Conservation (phyloP, 805 yeast genomes). For the Yarrowia yakushimensis region DNA sequence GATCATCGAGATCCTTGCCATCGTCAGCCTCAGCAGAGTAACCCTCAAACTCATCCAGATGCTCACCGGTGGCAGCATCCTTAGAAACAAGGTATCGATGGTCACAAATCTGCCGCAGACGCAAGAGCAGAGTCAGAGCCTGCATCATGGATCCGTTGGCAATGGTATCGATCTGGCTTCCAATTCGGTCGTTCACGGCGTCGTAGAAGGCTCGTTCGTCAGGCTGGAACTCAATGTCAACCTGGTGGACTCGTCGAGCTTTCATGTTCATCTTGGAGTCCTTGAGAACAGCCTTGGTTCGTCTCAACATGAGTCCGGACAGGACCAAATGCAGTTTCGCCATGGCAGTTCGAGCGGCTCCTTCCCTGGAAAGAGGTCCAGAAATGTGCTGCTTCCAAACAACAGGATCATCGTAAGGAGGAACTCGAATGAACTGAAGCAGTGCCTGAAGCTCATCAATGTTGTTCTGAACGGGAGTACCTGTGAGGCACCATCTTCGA, state of each 20-base stretch:
- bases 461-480: constrained; percentile 62
- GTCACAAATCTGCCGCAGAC: constrained; percentile 42
- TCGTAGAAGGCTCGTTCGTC: constrained; percentile 36
- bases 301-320: constrained; percentile 42
- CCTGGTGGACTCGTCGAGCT: constrained; percentile 30
- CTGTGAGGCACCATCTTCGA: constrained; percentile 59
- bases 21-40: constrained; percentile 19
- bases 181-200: constrained; percentile 30
- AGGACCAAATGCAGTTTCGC: constrained; percentile 35
- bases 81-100: constrained; percentile 30
- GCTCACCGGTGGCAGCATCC: constrained; percentile 6
- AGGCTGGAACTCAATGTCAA: constrained; percentile 32
- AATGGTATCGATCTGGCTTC: constrained; percentile 7
- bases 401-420: constrained; percentile 11
- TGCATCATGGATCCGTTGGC: constrained; percentile 30
- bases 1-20: constrained; percentile 33
- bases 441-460: constrained; percentile 53
- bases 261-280: constrained; percentile 32
- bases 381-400: constrained; percentile 35
- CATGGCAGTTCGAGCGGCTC: constrained; percentile 27
- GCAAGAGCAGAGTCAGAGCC: constrained; percentile 37
- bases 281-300: constrained; percentile 44
- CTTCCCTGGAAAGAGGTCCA: constrained; percentile 31
- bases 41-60: constrained; percentile 30
- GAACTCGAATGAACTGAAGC: constrained; percentile 41